Conservation (phyloP, 306 rosid species). For the Chamaecrista fasciculata region DNA sequence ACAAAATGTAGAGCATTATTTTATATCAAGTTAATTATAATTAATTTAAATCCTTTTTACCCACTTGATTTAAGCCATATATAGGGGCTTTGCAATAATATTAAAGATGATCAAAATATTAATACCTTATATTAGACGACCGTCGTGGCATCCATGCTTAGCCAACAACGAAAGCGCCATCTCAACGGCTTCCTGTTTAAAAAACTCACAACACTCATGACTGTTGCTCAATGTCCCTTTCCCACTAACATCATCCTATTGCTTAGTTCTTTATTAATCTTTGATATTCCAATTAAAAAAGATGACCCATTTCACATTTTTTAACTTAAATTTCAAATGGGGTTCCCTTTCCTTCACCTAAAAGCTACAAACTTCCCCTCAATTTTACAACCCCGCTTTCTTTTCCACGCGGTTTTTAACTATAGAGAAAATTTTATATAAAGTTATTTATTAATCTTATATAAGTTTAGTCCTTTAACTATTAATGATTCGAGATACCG, state of each 20-base stretch:
- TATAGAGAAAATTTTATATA: too few species aligned
- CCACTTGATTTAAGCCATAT: too few species aligned
- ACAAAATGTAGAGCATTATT: too few species aligned
- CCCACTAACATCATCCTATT: constrained; percentile 38
- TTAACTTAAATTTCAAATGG: constrained; percentile 8
- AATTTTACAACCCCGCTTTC: constrained; percentile 24
- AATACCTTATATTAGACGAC: constrained; percentile 25
- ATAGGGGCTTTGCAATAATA: too few species aligned
- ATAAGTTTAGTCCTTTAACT: too few species aligned
- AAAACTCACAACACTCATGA: constrained; percentile 21
- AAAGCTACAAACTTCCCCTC: constrained; percentile 35
- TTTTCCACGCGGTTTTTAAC: constrained; percentile 37
- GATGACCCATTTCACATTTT: constrained; percentile 28
- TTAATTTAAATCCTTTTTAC: too few species aligned
- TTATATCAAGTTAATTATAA: too few species aligned
- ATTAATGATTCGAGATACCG: constrained; percentile 34
- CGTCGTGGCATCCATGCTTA: constrained; percentile 15
- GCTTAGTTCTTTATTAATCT: constrained; percentile 25
- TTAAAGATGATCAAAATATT: background rate
- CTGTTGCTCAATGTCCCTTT: constrained; percentile 39
- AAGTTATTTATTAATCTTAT: too few species aligned
- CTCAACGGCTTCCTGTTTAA: constrained; percentile 46
- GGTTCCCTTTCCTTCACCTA: constrained; percentile 32
- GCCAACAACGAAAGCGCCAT: constrained; percentile 42
- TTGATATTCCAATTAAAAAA: background rate